Base-by-base conservation (phyloP, 2,329 filamentous ascomycete species). In the Fusarium fujikuroi region DNA sequence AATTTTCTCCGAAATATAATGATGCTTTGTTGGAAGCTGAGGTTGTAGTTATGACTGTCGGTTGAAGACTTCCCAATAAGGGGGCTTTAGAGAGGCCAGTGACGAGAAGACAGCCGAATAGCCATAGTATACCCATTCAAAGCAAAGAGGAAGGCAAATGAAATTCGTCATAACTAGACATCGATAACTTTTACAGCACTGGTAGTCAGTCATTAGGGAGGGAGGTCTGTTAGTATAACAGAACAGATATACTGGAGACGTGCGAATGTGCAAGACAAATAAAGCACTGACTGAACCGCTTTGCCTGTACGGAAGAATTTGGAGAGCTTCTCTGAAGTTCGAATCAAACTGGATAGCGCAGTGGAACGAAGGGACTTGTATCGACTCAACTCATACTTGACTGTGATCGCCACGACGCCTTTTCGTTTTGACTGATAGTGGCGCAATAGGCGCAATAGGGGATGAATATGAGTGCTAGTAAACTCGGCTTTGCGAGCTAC, bases 71-170 rank as follows among this genome's bases (percentile, higher is more conserved):
- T 14, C 11, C 30, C 11, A 16, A 7, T 8, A 23, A 34, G 11
- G n/a, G 11, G 18, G 21, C n/a, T 34, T 50, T 10, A 19, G 18
- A 19, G 47, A 25, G 16, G n/a, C 5, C 9, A 25, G 6, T 52
- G 30, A 11, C 49, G 9, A 36, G n/a, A 36, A 2, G 49, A 36
- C 5, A 25, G n/a, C 49, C 12, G 36, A 15, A 15, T 25, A 47
- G 4, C 25, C 28, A 12, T 11, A 7, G 25, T 21, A 34, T 19
- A 23, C 11, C 30, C 8, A 50, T 52, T 36, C 4, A 34, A 23
- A 2, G 6, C 2, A 12, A 34, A 11, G 6, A 25, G 2, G 4
- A 34, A 34, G 30, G n/a, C 5, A 36, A 52, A 36, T 4, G 2
- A 4, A 15, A 34, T 15, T 34, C 16, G 14, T 15, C 18, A 34